Conservation (phyloP, 768 basidiomycete species). For the Leccinum aurantiacum region DNA sequence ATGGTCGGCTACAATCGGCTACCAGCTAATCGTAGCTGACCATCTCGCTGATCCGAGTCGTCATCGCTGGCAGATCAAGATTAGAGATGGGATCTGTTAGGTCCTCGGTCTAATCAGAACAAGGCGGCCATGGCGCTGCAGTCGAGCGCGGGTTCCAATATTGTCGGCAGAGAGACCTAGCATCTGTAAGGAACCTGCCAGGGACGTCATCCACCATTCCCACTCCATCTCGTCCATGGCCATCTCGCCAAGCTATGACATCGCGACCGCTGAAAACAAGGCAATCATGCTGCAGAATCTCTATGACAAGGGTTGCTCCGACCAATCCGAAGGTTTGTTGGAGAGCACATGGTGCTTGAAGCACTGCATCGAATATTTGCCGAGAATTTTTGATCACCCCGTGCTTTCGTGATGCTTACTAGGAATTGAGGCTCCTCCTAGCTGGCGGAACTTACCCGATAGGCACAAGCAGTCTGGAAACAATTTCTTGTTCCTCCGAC, state of each 20-base stretch:
- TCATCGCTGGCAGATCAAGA: not conserved
- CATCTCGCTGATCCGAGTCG: not conserved
- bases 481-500: not conserved
- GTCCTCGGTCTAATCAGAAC: slow-evolving; percentile 47
- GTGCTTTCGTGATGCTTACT: not conserved
- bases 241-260: too few relatives aligned
- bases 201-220: too few relatives aligned
- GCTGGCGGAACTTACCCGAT: not conserved
- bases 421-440: not conserved
- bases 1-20: not conserved
- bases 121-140: slow-evolving; percentile 81
- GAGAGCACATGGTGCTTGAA: slow-evolving; percentile 77
- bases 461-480: not conserved
- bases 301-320: too few relatives aligned
- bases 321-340: slow-evolving; percentile 36
- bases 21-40: not conserved
- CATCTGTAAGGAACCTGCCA: too few relatives aligned
- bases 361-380: slow-evolving; percentile 83
- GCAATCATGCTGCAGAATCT: too few relatives aligned
- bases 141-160: slow-evolving; percentile 75
- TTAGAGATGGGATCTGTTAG: not conserved
- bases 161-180: slow-evolving; percentile 75
- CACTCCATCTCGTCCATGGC: too few relatives aligned
- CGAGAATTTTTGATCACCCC: slow-evolving; percentile 49
- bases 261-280: too few relatives aligned